Evolutionary conservation across 228 moss, liverwort and hornwort genomes (phyloP), one percentile per base, ranked within the genome.

Genomic region (Sphagnum magellanicum): DNA sequence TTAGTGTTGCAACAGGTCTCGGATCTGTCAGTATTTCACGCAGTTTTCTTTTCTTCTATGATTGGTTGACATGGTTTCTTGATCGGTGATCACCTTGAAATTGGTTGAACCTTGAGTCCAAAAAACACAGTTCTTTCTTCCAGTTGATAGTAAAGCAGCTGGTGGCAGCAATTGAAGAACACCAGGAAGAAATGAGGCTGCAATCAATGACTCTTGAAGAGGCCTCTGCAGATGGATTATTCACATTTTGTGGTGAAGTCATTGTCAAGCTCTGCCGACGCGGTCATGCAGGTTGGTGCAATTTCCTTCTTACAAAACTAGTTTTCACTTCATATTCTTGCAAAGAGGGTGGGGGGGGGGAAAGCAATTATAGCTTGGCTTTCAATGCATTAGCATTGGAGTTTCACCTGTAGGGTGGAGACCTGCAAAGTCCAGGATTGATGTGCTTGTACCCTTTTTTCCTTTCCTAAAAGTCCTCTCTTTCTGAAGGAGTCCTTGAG

Each of bases 191-290:
- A 71, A 49, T 76, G 60, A 67, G 66, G 60, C 63, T 71, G 61
- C 64, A 15, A 5, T 68, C 12, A 69, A 15, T 65, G 63, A 32
- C 4, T n/a, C 60, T 61, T 66, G 68, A 65, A 17, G 68, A 71
- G 61, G 52, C 70, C 63, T 63, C 68, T 68, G 77, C 61, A 17
- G 83, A 91, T 67, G 81, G 78, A 73, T 81, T 85, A 16, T 78
- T 84, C 66, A 71, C 71, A 63, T 93, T 88, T 67, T 74, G 84
- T 69, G 91, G 91, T 17, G 92, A 90, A 74, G 81, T 88, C 60
- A 73, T 93, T 50, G 80, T 83, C 63, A 81, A 74, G 58, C 81
- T 97, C 58, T 81, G 97, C 69, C 88, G 97, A 70, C 91, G 97
- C 74, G 97, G 97, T 50, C 87, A 90, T 79, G 85, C 86, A 77